Evolutionary conservation across 441 rosid species (phyloP), one percentile per base, ranked within the genome.

Genomic region (Manihot esculenta): DNA sequence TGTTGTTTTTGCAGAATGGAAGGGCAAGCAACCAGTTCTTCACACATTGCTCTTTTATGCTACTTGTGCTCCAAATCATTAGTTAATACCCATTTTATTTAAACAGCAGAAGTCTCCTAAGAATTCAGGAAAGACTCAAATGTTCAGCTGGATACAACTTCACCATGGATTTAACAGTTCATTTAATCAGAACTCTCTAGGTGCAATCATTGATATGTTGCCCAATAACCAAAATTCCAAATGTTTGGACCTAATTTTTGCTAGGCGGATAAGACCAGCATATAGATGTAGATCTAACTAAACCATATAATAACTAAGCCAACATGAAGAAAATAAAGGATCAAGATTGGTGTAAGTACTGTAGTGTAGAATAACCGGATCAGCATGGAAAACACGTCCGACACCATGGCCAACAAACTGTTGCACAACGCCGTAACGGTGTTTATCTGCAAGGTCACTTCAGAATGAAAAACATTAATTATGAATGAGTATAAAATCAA

Each of bases 361-460:
- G 88, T 64, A 84, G 79, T 94, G 99, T 55, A 83, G 82, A 79
- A 94, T 72, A 64, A 91, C 90, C 33, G 97, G 98, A 84, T 90
- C 97, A 0, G 97, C 90, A 67, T 91, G 96, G 76, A 94, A 94
- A 79, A 91, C 91, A 20, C 81, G 82, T 45, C 98, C 98, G 76
- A 94, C 86, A 17, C 98, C 97, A 53, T 94, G 98, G 75, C 98
- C 97, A 53, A 94, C 97, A 82, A 91, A 94, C 66, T 90, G 86
- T 48, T 73, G 72, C 27, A 94, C 94, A 55, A 94, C 95, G 68
- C 97, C 99, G 66, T 85, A 94, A 26, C 58, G 65, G 75, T 87
- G 81, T 80, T 84, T 91, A 79, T 94, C 98, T 85, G 97, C 98
- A 81, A 77, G 83, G 66, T 82, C 93, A 85, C 97, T 93, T 38